Conservation (phyloP, 2,329 filamentous ascomycete genomes). For the Pestalotiopsis sp. region DNA sequence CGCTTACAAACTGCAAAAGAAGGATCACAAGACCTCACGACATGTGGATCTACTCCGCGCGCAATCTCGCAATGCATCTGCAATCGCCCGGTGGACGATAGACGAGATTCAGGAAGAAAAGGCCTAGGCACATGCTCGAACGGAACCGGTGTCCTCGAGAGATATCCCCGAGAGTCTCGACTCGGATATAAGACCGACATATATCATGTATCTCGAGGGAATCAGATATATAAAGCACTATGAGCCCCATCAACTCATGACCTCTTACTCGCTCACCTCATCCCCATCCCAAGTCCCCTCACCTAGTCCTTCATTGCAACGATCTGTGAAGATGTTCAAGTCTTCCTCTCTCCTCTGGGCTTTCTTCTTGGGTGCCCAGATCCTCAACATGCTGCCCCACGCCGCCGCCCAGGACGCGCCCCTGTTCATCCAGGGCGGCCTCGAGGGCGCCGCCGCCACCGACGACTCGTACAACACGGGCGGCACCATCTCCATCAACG, state of each 20-base stretch:
- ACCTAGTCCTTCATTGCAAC: not conserved
- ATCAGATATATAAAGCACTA: too few relatives aligned
- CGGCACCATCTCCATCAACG: slow-evolving; percentile 17
- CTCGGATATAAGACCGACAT: not conserved
- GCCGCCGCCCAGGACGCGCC: slow-evolving; percentile 24
- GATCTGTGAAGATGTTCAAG: slow-evolving; percentile 15
- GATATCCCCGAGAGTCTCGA: not conserved
- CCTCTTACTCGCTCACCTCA: not conserved
- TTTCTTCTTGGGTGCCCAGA: slow-evolving; percentile 19
- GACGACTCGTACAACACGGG: slow-evolving; percentile 36
- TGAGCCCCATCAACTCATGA: not conserved
- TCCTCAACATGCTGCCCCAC: slow-evolving; percentile 15
- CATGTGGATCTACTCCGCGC: not conserved
- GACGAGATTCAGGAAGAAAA: not conserved
- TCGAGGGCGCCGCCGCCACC: slow-evolving; percentile 32
- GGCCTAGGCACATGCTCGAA: not conserved
- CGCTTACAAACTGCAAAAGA: not conserved
- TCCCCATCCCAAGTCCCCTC: not conserved
- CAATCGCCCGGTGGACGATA: not conserved
- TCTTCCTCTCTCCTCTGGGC: slow-evolving; percentile 16
- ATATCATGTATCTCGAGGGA: too few relatives aligned
- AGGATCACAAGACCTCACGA: not conserved
- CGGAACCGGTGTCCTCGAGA: not conserved
- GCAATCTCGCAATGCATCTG: not conserved
- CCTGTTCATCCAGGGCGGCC: slow-evolving; percentile 33